Evolutionary conservation across 1,284 basidiomycete genomes (phyloP), one percentile per base, ranked within the genome.

Genomic region (Sanghuangporus sanghuang): DNA sequence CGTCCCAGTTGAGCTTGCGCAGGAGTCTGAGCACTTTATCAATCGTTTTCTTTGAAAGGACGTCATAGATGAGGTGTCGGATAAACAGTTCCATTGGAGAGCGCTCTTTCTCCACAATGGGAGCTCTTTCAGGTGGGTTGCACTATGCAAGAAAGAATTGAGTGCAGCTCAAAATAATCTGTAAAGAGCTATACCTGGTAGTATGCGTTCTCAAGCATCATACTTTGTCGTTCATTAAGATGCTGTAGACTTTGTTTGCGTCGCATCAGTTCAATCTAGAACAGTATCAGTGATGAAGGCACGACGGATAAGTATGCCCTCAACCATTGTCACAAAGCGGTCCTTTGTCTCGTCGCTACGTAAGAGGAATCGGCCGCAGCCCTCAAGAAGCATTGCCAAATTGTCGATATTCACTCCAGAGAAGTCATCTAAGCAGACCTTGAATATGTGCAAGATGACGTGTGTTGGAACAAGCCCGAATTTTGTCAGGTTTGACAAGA

Each of bases 121-220:
- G 92, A 0, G 89, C 85, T 61, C 97, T 87, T 70, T 98, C 95
- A 0, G 97, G 97, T 2, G 97, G 97, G 71, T 99, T 98, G 75
- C 96, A 98, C 89, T 98, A 69, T 11, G 54, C 54, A 42, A 58
- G 3, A 57, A 35, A 42, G 14, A 38, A 48, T 36, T 39, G 21
- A 49, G 14, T 14, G 11, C 32, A 38, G 32, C 8, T 44, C 3
- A 16, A 18, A 52, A 49, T 23, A 35, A 27, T 71, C 77, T 63
- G 7, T 11, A 16, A 46, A 50, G 36, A 27, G 23, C 71, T 77
- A 63, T 65, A 93, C 93, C 82, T 95, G 95, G 73, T 98, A 99
- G 75, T 98, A 99, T 0, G 97, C 97, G 73, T 99, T 99, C 75
- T 99, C 97, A 38, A 99, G 84, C 68, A 98, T 78, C 35, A 98